A percentile compares a stretch with the other conserved stretches of the same genome.
Conservation (phyloP, 2,329 filamentous ascomycete genomes). For the Grosmannia serpens region DNA sequence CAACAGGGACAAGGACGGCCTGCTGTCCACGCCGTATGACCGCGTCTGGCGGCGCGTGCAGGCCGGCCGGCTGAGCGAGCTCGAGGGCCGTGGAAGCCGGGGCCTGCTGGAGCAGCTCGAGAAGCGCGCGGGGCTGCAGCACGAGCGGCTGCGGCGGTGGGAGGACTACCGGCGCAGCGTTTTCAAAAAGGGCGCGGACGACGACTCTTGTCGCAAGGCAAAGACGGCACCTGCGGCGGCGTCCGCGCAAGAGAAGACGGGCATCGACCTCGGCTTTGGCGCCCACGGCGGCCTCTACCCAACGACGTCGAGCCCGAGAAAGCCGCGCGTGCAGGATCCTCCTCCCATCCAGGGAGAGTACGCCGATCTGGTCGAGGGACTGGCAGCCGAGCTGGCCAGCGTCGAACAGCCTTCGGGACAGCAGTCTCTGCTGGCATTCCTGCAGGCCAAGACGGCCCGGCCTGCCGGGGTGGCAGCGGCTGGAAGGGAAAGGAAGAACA, state of each 20-base stretch:
- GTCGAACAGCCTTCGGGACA: slow-evolving; percentile 10
- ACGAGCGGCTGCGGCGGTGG: slow-evolving; percentile 61
- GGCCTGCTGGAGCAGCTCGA: slow-evolving; percentile 63
- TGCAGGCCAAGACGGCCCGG: neutral
- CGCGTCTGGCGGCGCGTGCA: slow-evolving; percentile 60
- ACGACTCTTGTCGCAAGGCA: neutral
- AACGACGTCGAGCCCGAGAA: slow-evolving; percentile 23
- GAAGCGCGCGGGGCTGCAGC: slow-evolving; percentile 52
- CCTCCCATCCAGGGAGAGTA: slow-evolving; percentile 25
- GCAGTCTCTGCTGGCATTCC: slow-evolving; percentile 3
- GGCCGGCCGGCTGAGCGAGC: slow-evolving; percentile 41
- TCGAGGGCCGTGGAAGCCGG: slow-evolving; percentile 33
- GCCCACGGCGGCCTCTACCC: slow-evolving; percentile 38
- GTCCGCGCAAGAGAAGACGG: slow-evolving; percentile 17
- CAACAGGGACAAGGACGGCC: slow-evolving; percentile 37
- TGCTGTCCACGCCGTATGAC: slow-evolving; percentile 58
- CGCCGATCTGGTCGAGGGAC: slow-evolving; percentile 25
- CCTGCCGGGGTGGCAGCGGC: neutral
- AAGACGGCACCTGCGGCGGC: slow-evolving; percentile 7
- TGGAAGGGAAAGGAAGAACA: neutral
- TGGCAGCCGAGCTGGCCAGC: slow-evolving; percentile 29
- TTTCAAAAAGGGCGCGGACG: slow-evolving; percentile 22
- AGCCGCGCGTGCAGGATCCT: neutral
- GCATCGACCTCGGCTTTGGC: slow-evolving; percentile 43
- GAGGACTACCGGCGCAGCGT: slow-evolving; percentile 48